These are phyloP conservation scores for Suillus discolor DNA, from an alignment of 768 basidiomycete genomes.

Conservation along the genomic window DNA sequence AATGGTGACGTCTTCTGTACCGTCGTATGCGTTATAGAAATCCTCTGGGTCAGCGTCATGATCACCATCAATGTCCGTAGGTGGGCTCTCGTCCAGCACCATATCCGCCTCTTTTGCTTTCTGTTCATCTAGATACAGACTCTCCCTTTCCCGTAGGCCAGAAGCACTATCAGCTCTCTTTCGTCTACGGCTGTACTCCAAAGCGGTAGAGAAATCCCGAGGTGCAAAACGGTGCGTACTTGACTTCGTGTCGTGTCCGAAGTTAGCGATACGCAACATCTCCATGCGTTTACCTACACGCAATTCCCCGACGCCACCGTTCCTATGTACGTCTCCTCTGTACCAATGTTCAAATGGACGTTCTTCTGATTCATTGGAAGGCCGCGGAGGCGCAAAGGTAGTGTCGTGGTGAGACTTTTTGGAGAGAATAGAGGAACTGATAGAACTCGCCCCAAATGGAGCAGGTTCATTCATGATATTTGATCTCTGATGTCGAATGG, in stretches of 20 bases:
- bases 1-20: constrained; percentile 17
- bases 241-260: constrained; percentile 62
- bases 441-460: constrained; percentile 53
- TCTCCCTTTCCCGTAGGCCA: constrained; percentile 57
- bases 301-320: constrained; percentile 87
- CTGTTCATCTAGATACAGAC: constrained; percentile 70
- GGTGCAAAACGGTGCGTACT: constrained; percentile 26
- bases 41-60: constrained; percentile 41
- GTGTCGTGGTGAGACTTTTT: constrained; percentile 38
- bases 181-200: constrained; percentile 38
- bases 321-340: constrained; percentile 81
- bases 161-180: constrained; percentile 70
- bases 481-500: constrained; percentile 41
- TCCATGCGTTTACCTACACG: constrained; percentile 74
- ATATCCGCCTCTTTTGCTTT: constrained; percentile 45
- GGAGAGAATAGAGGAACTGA: constrained; percentile 46
- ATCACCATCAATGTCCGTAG: constrained; percentile 72
- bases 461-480: constrained; percentile 65
- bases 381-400: constrained; percentile 40
- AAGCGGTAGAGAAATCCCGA: constrained; percentile 25
- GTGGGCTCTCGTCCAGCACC: constrained; percentile 75
- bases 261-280: constrained; percentile 88
- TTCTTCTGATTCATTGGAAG: constrained; percentile 78
- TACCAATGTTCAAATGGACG: constrained; percentile 90
- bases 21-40: constrained; percentile 41